phyloP scores from a whole-genome alignment of 2,329 filamentous ascomycete genomes.

The Sporothrix inflata region DNA sequence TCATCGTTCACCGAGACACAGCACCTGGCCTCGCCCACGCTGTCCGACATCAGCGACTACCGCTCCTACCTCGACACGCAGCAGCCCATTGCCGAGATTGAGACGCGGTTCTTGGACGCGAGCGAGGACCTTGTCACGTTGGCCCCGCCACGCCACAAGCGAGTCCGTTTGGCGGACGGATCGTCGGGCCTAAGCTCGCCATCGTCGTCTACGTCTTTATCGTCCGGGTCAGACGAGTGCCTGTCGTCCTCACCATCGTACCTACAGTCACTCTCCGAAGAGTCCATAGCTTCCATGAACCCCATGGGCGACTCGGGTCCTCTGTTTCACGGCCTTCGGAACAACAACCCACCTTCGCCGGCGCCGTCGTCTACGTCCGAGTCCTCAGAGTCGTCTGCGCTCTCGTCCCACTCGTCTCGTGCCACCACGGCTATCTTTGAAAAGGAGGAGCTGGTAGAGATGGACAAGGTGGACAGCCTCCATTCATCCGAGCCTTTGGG shows the following conservation, averaged over 20 bases:
- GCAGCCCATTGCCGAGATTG: conserved; percentile 58
- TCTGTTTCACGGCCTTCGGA: conserved; percentile 20
- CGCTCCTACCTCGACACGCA: conserved; percentile 56
- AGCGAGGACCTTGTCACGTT: conserved; percentile 58
- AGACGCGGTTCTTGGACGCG: conserved; percentile 62
- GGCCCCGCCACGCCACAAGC: conserved; percentile 26
- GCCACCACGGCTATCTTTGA: conserved; percentile 22
- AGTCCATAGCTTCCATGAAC: conserved; percentile 21
- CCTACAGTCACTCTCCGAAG: not conserved
- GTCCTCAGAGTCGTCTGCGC: conserved; percentile 10
- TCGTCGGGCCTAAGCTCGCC: conserved; percentile 6
- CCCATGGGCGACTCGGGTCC: conserved; percentile 30
- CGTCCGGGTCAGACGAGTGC: not conserved
- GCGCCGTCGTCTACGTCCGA: conserved; percentile 16
- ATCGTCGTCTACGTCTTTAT: not conserved
- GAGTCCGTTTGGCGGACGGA: not conserved
- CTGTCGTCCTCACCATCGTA: not conserved
- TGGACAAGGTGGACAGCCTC: not conserved
- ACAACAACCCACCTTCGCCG: conserved; percentile 18
- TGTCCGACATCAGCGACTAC: conserved; percentile 52
- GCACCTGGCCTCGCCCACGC: conserved; percentile 52
- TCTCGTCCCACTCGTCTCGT: not conserved
- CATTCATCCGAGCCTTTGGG: no score
- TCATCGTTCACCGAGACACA: conserved; percentile 60
- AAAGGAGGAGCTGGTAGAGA: not conserved